phyloP scores from a whole-genome alignment of 805 yeast species.

The Pichia cabralensis region DNA sequence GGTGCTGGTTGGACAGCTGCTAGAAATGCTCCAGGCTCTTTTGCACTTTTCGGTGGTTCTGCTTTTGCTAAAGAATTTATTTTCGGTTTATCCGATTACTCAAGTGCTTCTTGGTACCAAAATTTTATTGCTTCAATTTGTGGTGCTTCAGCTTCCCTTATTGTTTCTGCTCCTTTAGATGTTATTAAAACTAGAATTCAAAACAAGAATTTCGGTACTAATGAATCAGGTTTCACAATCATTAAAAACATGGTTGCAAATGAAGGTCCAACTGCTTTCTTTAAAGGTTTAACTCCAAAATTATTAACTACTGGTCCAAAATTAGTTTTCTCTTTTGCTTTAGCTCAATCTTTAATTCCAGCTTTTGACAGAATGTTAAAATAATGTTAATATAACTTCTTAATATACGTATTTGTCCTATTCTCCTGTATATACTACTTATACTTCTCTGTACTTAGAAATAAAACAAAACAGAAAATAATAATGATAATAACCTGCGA shows the following conservation, averaged over 20 bases:
- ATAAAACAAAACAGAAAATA: too few species aligned
- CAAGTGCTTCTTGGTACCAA: slow-evolving; percentile 88
- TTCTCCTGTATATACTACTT: too few species aligned
- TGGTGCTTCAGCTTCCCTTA: slow-evolving; percentile 94
- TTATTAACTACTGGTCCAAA: slow-evolving; percentile 96
- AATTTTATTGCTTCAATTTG: slow-evolving; percentile 89
- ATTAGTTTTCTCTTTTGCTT: slow-evolving; percentile 93
- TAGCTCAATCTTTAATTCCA: slow-evolving; percentile 95
- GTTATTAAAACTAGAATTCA: slow-evolving; percentile 98
- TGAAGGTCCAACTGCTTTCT: slow-evolving; percentile 85
- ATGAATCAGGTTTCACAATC: slow-evolving; percentile 87
- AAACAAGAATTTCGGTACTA: slow-evolving; percentile 90
- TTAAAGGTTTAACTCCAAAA: slow-evolving; percentile 95
- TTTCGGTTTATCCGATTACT: slow-evolving; percentile 76
- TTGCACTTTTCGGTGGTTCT: slow-evolving; percentile 95
- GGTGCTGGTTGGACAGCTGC: slow-evolving; percentile 99
- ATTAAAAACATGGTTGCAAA: slow-evolving; percentile 86
- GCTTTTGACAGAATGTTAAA: slow-evolving; percentile 70
- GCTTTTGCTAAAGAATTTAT: slow-evolving; percentile 98
- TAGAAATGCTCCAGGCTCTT: slow-evolving; percentile 98
- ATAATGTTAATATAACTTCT: too few species aligned
- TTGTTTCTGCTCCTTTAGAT: slow-evolving; percentile 95
- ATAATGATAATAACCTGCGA: too few species aligned
- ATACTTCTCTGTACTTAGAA: too few species aligned
- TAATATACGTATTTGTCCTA: too few species aligned